Evolutionary conservation across 352 stramenopile species (phyloP).

Genomic region (Globisporangium paroecandrum): DNA sequence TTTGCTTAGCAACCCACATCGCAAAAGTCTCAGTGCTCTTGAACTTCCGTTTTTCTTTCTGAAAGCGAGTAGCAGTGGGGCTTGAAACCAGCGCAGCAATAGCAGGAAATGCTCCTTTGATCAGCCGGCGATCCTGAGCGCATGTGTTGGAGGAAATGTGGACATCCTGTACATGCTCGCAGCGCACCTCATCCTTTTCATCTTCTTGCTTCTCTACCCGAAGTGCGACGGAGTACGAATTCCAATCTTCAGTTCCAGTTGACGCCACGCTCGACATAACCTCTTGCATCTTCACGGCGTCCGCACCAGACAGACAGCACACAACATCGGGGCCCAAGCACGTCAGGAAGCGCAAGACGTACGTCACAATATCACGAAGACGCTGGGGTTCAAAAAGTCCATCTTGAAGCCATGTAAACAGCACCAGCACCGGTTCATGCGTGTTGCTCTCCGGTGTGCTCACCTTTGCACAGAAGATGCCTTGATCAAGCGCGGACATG

Average conservation of each 20-base stretch:
- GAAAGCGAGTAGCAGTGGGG: conserved; percentile 23
- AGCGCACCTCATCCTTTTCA: conserved; percentile 11
- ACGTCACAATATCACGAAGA: conserved; percentile 57
- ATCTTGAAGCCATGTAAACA: conserved; percentile 62
- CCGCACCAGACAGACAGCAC: too few relatives aligned
- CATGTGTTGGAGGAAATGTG: neutral
- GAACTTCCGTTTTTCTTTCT: conserved; percentile 10
- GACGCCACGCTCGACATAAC: neutral
- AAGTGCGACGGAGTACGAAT: conserved; percentile 12
- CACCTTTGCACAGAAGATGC: conserved; percentile 45
- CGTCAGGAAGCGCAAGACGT: conserved; percentile 46
- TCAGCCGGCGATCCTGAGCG: conserved; percentile 21
- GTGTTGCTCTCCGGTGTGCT: neutral
- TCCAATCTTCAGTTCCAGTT: conserved; percentile 1
- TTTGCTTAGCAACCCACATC: conserved; percentile 19
- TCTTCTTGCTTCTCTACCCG: conserved; percentile 12
- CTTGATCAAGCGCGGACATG: conserved; percentile 35
- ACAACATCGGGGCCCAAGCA: too few relatives aligned
- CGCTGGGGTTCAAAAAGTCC: conserved; percentile 31
- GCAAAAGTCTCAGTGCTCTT: conserved; percentile 18
- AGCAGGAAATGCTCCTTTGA: conserved; percentile 37
- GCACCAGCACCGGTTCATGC: too few relatives aligned
- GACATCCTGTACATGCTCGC: neutral
- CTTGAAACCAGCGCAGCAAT: conserved; percentile 24
- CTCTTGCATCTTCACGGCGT: neutral